A percentile compares a stretch with the other conserved stretches of the same genome.
These are phyloP conservation scores for Wakefieldia striispora DNA, from an alignment of 768 basidiomycete genomes.

Conservation along the genomic window DNA sequence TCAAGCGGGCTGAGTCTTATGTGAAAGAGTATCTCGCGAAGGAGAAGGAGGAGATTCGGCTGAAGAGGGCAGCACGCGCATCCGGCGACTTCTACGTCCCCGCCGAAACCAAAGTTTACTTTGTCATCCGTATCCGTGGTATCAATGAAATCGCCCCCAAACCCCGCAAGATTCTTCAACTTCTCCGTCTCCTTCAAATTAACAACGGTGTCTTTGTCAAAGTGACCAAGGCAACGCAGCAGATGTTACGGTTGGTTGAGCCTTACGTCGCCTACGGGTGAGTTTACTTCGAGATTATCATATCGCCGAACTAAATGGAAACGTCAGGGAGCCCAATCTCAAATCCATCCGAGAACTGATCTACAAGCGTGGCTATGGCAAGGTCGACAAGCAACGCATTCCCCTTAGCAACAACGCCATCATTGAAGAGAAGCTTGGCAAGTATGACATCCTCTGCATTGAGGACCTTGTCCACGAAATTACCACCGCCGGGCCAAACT, in stretches of 20 bases:
- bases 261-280: constrained; percentile 98
- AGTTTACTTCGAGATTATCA: constrained; percentile 22
- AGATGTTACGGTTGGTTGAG: constrained; percentile 97
- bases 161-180: constrained; percentile 98
- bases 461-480: constrained; percentile 99
- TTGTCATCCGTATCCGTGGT: constrained; percentile 97
- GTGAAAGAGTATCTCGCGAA: constrained; percentile 92
- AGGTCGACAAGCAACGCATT: constrained; percentile 96
- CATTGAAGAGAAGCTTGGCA: constrained; percentile 88
- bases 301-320: constrained; percentile 3
- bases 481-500: constrained; percentile 92
- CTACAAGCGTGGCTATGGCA: constrained; percentile 99
- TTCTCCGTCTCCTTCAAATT: constrained; percentile 98
- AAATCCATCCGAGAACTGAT: constrained; percentile 96
- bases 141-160: constrained; percentile 99
- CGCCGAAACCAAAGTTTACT: constrained; percentile 95
- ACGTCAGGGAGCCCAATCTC: constrained; percentile 83
- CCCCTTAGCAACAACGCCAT: constrained; percentile 91
- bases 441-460: constrained; percentile 93
- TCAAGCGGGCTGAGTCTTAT: constrained; percentile 98
- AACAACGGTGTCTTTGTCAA: constrained; percentile 99
- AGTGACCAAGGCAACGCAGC: constrained; percentile 92
- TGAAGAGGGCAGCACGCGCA: constrained; percentile 89
- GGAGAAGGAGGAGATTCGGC: constrained; percentile 95
- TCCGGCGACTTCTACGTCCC: constrained; percentile 97